phyloP scores from a whole-genome alignment of 371 early-diverging fungal genomes.

The Gilbertella persicaria region DNA sequence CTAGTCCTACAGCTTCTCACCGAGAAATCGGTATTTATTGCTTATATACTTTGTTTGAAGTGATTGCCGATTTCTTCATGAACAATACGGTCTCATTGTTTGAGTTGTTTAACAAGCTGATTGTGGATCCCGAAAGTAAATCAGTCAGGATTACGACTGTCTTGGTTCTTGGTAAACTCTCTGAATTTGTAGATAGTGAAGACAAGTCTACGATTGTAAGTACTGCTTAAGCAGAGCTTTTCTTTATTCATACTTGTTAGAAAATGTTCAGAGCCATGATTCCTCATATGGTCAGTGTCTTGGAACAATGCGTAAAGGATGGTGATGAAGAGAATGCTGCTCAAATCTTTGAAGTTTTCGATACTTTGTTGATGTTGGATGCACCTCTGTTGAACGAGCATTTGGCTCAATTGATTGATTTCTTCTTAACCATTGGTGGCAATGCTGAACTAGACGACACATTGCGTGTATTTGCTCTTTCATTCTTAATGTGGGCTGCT shows the following conservation, averaged over 20 bases:
- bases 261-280: constrained; percentile 70
- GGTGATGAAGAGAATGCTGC: constrained; percentile 73
- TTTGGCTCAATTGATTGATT: constrained; percentile 73
- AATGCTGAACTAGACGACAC: constrained; percentile 65
- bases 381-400: constrained; percentile 75
- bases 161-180: constrained; percentile 81
- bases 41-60: constrained; percentile 80
- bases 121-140: constrained; percentile 81
- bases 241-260: constrained; percentile 33
- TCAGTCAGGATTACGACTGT: constrained; percentile 78
- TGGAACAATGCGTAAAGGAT: constrained; percentile 72
- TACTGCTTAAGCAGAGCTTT: constrained; percentile 2
- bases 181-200: constrained; percentile 77
- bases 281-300: constrained; percentile 83
- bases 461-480: constrained; percentile 75
- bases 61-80: constrained; percentile 69
- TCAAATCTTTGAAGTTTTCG: constrained; percentile 86
- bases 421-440: constrained; percentile 67
- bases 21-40: constrained; percentile 87
- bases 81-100: constrained; percentile 67
- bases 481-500: constrained; percentile 78
- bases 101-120: constrained; percentile 65
- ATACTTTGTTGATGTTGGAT: constrained; percentile 77
- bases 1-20: constrained; percentile 63
- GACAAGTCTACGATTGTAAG: constrained; percentile 66